These are phyloP conservation scores for Rhodamnia argentea DNA, from an alignment of 345 rosid species.

Conservation along the genomic window DNA sequence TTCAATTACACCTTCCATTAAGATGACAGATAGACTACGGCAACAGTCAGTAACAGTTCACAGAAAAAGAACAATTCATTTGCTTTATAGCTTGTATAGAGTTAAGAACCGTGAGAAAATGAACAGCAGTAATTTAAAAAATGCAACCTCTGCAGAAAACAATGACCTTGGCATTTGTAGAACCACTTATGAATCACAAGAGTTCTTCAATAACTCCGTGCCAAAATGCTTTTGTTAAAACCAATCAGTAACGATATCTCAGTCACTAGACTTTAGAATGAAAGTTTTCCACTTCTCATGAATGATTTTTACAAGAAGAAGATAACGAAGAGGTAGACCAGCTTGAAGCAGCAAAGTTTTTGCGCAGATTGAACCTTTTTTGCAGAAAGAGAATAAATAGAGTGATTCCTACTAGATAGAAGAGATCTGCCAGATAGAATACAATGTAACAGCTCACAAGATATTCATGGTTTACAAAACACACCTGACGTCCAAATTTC, in stretches of 20 bases:
- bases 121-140: background rate
- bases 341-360: constrained; percentile 22
- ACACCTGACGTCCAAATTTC: constrained; percentile 74
- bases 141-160: background rate
- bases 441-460: background rate
- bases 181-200: constrained; percentile 91
- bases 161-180: constrained; percentile 75
- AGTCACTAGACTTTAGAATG: background rate
- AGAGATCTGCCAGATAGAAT: background rate
- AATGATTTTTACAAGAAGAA: background rate
- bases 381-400: constrained; percentile 4
- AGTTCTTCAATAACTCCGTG: constrained; percentile 92
- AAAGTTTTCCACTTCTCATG: background rate
- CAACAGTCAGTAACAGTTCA: background rate
- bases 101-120: background rate
- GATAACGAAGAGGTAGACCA: background rate
- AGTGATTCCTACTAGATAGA: background rate
- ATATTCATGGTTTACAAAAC: background rate
- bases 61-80: background rate
- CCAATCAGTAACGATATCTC: constrained; percentile 1
- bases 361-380: constrained; percentile 75
- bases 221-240: constrained; percentile 86
- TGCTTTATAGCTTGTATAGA: background rate
- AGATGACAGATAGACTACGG: background rate
- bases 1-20: background rate